phyloP scores from a whole-genome alignment of 1,284 basidiomycete genomes.

The Meripilus lineatus region DNA sequence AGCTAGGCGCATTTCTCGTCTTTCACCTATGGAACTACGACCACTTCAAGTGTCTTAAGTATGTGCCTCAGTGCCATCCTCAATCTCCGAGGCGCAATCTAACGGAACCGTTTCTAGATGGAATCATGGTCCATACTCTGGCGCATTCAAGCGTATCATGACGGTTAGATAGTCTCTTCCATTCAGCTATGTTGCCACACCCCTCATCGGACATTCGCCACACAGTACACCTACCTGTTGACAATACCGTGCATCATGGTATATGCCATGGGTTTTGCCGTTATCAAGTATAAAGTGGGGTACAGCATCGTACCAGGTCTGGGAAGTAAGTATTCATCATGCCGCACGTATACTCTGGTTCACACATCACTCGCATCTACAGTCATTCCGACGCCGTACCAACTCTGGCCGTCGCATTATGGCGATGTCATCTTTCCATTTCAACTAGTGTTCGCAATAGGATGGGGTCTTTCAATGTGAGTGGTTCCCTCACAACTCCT shows the following conservation, averaged over 20 bases:
- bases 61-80: constrained; percentile 16
- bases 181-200: background rate
- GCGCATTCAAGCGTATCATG: constrained; percentile 77
- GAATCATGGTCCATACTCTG: constrained; percentile 58
- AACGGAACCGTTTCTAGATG: constrained; percentile 40
- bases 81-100: background rate
- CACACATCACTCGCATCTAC: constrained; percentile 1
- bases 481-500: constrained; percentile 21
- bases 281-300: constrained; percentile 70
- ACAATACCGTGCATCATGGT: constrained; percentile 54
- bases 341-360: background rate
- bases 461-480: constrained; percentile 72
- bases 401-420: constrained; percentile 46
- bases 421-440: constrained; percentile 55
- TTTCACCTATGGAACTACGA: constrained; percentile 78
- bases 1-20: constrained; percentile 61
- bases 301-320: constrained; percentile 38
- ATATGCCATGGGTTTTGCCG: constrained; percentile 58
- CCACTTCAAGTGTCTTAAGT: constrained; percentile 67
- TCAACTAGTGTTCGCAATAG: constrained; percentile 54
- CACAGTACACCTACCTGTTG: constrained; percentile 67
- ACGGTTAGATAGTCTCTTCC: too few species aligned
- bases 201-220: background rate
- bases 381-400: constrained; percentile 65
- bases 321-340: constrained; percentile 45